phyloP scores from a whole-genome alignment of 805 yeast species.

The Scheffersomyces stipitis region DNA sequence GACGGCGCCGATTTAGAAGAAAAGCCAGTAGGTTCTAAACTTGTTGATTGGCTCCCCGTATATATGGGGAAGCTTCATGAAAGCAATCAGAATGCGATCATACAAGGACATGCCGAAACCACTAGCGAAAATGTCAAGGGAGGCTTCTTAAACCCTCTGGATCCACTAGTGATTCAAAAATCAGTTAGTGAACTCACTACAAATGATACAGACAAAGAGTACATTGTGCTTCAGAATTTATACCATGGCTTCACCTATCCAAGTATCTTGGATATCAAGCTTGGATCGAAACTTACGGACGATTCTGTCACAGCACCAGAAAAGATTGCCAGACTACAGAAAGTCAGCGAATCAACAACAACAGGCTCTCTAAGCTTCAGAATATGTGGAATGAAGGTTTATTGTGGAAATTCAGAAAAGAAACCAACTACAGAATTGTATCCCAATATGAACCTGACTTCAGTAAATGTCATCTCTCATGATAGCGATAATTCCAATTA shows the following conservation, averaged over 20 bases:
- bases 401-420: conserved; percentile 9
- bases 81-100: conserved; percentile 26
- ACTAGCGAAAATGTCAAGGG: background rate
- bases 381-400: conserved; percentile 84
- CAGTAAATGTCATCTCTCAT: background rate
- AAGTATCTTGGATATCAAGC: conserved; percentile 76
- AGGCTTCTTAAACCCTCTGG: too few species aligned
- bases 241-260: conserved; percentile 64
- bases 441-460: conserved; percentile 3
- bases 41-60: conserved; percentile 61
- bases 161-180: conserved; percentile 1
- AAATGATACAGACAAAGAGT: conserved; percentile 23
- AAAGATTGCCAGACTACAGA: conserved; percentile 58
- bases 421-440: conserved; percentile 8
- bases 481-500: conserved; percentile 33
- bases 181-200: conserved; percentile 19
- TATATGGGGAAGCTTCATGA: conserved; percentile 59
- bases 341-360: conserved; percentile 72
- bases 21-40: conserved; percentile 26
- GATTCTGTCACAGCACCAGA: conserved; percentile 50
- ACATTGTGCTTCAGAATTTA: conserved; percentile 70
- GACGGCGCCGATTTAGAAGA: conserved; percentile 21
- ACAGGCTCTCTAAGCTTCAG: conserved; percentile 76
- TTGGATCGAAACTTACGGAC: conserved; percentile 75
- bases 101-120: background rate